Conservation (phyloP, 1,284 basidiomycete genomes). For the Irpex rosettiformis region DNA sequence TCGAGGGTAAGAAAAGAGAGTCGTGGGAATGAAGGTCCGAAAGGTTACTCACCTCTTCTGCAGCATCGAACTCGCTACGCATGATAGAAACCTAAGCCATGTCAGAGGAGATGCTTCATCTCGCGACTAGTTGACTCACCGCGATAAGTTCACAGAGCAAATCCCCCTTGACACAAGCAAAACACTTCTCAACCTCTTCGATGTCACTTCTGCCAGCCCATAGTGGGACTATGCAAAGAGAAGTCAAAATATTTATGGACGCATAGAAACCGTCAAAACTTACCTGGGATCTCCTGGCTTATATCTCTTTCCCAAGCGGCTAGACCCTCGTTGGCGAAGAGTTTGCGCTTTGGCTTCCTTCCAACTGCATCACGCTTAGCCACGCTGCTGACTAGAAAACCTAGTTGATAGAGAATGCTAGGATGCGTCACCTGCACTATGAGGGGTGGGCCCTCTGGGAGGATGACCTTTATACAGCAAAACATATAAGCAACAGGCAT, state of each 20-base stretch:
- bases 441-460: constrained; percentile 39
- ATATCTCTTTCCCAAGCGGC: constrained; percentile 45
- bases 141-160: constrained; percentile 62
- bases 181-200: constrained; percentile 42
- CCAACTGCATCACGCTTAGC: constrained; percentile 71
- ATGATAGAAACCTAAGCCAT: constrained; percentile 51
- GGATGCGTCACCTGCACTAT: constrained; percentile 64
- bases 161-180: constrained; percentile 66
- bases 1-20: neutral
- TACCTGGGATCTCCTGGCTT: constrained; percentile 31
- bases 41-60: constrained; percentile 39
- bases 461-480: constrained; percentile 28
- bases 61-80: constrained; percentile 62
- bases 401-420: constrained; percentile 55
- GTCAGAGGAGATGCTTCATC: neutral
- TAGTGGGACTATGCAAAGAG: constrained; percentile 30
- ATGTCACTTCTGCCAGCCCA: constrained; percentile 54
- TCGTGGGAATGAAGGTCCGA: neutral
- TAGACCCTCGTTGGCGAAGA: constrained; percentile 67
- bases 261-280: neutral
- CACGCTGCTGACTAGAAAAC: constrained; percentile 60
- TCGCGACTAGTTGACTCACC: constrained; percentile 33
- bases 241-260: neutral
- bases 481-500: neutral
- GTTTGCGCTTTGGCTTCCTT: constrained; percentile 63